A percentile compares a stretch with the other conserved stretches of the same genome.
Conservation (phyloP, 805 yeast genomes). For the Torulaspora quercuum region DNA sequence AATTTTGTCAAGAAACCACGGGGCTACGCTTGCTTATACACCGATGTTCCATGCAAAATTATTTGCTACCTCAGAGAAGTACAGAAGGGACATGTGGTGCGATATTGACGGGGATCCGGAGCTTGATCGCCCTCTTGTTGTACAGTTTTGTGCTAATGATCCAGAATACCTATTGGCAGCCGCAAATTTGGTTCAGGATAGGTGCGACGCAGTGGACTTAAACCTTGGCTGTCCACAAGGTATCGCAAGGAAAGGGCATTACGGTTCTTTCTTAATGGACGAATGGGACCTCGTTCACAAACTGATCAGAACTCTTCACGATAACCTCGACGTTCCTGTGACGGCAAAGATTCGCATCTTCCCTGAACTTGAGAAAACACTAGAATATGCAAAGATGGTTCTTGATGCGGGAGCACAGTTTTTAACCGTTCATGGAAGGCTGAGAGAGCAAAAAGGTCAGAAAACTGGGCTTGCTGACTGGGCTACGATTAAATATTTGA, state of each 20-base stretch:
- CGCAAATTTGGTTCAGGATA: conserved; percentile 72
- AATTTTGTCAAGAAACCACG: conserved; percentile 75
- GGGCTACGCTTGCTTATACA: conserved; percentile 91
- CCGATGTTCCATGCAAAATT: conserved; percentile 95
- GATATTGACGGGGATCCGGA: conserved; percentile 66
- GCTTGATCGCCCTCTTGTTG: conserved; percentile 80
- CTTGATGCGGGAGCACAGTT: conserved; percentile 93
- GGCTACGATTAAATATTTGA: conserved; percentile 66
- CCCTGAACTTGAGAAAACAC: conserved; percentile 76
- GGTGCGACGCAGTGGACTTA: conserved; percentile 93
- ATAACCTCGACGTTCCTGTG: conserved; percentile 75
- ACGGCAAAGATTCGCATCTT: conserved; percentile 93
- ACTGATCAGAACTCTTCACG: conserved; percentile 70
- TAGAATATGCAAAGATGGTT: conserved; percentile 85
- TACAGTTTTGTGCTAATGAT: conserved; percentile 96
- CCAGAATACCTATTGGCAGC: conserved; percentile 80
- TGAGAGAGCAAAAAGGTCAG: conserved; percentile 97
- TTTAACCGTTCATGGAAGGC: conserved; percentile 90
- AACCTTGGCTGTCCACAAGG: conserved; percentile 99
- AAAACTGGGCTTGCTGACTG: conserved; percentile 94
- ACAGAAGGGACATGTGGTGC: conserved; percentile 71
- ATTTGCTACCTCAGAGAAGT: conserved; percentile 80
- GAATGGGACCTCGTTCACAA: conserved; percentile 83
- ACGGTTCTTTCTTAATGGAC: conserved; percentile 95
- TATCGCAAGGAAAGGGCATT: conserved; percentile 89